Percentiles rank a stretch among this genome's conserved stretches.
Conservation (phyloP, 2,329 filamentous ascomycete genomes). For the Amesomyces nigricolor region DNA sequence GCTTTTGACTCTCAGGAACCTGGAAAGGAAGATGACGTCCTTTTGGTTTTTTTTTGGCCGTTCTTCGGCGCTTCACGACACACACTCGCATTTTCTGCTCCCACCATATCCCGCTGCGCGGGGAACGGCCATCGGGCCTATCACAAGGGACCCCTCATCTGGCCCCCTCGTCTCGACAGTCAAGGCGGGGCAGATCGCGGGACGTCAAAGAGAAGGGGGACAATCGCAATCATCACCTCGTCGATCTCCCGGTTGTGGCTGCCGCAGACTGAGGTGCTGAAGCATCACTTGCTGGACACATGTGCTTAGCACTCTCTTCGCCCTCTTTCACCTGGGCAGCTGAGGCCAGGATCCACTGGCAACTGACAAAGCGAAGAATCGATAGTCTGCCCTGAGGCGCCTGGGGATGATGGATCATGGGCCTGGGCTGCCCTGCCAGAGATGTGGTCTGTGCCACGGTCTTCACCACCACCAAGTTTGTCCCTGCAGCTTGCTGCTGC, state of each 20-base stretch:
- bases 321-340: no score
- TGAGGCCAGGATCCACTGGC: background rate
- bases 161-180: no score
- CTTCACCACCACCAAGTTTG: background rate
- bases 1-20: no score
- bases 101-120: no score
- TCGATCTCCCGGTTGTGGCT: background rate
- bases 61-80: background rate
- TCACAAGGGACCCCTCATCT: no score
- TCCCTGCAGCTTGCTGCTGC: background rate
- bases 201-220: background rate
- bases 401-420: background rate
- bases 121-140: no score
- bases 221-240: slow-evolving; percentile 6
- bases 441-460: background rate
- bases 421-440: background rate
- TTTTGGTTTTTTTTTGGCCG: background rate
- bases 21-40: no score
- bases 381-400: slow-evolving; percentile 4
- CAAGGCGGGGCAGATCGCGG: background rate
- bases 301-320: background rate
- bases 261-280: background rate
- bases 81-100: no score
- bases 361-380: background rate
- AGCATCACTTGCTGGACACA: background rate